Evolutionary conservation across 2,329 filamentous ascomycete genomes (phyloP).

Genomic region (Nemania sp.): DNA sequence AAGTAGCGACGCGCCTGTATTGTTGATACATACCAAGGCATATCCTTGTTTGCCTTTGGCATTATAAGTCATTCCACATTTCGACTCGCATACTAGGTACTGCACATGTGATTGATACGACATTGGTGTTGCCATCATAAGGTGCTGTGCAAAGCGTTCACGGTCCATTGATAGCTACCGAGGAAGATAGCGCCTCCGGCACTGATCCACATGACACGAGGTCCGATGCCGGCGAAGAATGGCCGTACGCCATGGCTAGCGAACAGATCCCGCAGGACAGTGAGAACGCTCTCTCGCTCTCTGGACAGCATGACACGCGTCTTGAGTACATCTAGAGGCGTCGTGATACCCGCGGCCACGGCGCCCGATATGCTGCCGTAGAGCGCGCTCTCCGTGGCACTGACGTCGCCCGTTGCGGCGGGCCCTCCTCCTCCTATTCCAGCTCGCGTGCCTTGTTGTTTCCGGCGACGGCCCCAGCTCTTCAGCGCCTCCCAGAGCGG

Average conservation of each 20-base stretch:
- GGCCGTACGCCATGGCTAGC: constrained; percentile 72
- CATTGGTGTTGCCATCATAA: constrained; percentile 25
- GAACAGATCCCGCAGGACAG: constrained; percentile 75
- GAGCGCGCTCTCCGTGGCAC: constrained; percentile 82
- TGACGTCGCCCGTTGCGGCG: constrained; percentile 59
- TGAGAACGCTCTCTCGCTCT: constrained; percentile 69
- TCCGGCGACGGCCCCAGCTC: constrained; percentile 68
- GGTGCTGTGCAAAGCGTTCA: constrained; percentile 73
- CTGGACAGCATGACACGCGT: constrained; percentile 93
- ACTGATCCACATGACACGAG: constrained; percentile 93
- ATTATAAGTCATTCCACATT: constrained; percentile 18
- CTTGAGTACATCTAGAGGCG: constrained; percentile 95
- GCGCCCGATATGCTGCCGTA: constrained; percentile 88
- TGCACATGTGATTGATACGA: constrained; percentile 19
- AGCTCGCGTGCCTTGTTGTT: constrained; percentile 48
- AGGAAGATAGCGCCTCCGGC: constrained; percentile 94
- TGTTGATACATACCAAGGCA: constrained; percentile 32
- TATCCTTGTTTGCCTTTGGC: constrained; percentile 6
- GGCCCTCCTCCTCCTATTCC: neutral
- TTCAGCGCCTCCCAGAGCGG: constrained; percentile 97
- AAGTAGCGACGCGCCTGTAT: constrained; percentile 24
- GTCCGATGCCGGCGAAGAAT: constrained; percentile 82
- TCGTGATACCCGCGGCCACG: constrained; percentile 88
- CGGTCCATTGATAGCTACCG: constrained; percentile 90
- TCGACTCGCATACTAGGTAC: constrained; percentile 1